These are phyloP conservation scores for Aegilops longissima DNA, from an alignment of 176 grass and related monocot genomes.

Conservation along the genomic window DNA sequence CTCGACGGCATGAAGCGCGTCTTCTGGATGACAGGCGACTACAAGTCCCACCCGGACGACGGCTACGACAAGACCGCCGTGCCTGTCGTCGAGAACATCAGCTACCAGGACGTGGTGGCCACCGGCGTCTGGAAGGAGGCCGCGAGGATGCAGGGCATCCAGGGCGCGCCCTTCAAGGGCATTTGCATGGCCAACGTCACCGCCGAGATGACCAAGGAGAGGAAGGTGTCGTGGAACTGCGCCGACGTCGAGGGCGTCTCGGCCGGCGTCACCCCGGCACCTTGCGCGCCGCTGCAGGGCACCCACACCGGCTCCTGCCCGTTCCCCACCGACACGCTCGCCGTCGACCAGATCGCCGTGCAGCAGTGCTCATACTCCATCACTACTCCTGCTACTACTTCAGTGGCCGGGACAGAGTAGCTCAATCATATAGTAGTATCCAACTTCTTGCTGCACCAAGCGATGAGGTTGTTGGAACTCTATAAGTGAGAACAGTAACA, in stretches of 20 bases:
- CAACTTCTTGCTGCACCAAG: too few relatives aligned
- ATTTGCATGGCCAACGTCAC: slow-evolving; percentile 95
- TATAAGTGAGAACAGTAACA: too few relatives aligned
- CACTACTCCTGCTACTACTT: neutral
- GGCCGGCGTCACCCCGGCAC: slow-evolving; percentile 50
- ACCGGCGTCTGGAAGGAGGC: slow-evolving; percentile 45
- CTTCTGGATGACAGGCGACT: slow-evolving; percentile 93
- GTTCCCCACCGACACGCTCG: slow-evolving; percentile 66
- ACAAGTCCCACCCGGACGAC: slow-evolving; percentile 29
- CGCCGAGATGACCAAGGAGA: slow-evolving; percentile 48
- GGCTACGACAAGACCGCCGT: slow-evolving; percentile 55
- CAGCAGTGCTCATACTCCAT: slow-evolving; percentile 55
- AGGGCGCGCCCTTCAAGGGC: slow-evolving; percentile 4
- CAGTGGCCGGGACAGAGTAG: too few relatives aligned
- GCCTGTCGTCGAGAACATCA: slow-evolving; percentile 59
- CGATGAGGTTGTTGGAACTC: too few relatives aligned
- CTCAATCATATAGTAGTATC: too few relatives aligned
- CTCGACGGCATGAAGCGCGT: slow-evolving; percentile 75
- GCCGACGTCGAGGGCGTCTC: slow-evolving; percentile 71
- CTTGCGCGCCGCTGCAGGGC: slow-evolving; percentile 51
- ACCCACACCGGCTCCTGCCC: slow-evolving; percentile 43
- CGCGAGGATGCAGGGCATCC: slow-evolving; percentile 63
- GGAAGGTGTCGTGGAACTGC: slow-evolving; percentile 73
- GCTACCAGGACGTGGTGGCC: slow-evolving; percentile 80
- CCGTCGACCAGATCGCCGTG: slow-evolving; percentile 50